Percentiles rank a stretch among this genome's conserved stretches.
These are phyloP conservation scores for Syzygium aqueum DNA, from an alignment of 345 rosid species.

Conservation along the genomic window DNA sequence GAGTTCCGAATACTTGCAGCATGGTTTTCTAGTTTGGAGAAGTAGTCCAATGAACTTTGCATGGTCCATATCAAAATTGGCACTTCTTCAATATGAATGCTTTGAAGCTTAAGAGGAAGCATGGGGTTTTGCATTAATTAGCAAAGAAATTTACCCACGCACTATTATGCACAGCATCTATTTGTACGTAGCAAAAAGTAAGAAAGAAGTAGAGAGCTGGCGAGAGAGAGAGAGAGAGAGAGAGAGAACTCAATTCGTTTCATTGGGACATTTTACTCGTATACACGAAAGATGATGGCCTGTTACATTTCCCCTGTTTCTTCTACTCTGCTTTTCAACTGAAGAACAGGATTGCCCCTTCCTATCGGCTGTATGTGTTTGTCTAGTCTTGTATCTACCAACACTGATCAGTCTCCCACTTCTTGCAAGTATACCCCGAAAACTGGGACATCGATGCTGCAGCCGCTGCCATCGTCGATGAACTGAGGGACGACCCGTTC, in stretches of 20 bases:
- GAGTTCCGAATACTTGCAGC: not conserved
- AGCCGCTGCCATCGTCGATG: slow-evolving; percentile 15
- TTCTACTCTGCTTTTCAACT: not conserved
- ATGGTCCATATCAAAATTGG: not conserved
- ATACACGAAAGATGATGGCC: not conserved
- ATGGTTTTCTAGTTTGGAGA: not conserved
- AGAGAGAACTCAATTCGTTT: not conserved
- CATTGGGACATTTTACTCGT: not conserved
- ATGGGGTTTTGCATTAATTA: not conserved
- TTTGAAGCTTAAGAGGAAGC: not conserved
- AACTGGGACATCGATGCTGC: slow-evolving; percentile 8
- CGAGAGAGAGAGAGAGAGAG: not conserved
- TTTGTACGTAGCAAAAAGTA: not conserved
- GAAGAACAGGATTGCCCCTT: not conserved
- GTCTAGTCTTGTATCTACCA: slow-evolving; percentile 28
- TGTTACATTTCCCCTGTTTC: not conserved
- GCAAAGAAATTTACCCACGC: not conserved
- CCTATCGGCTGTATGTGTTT: not conserved
- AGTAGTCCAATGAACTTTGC: not conserved
- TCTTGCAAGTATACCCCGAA: slow-evolving; percentile 16
- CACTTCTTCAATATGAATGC: not conserved
- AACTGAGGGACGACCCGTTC: not conserved
- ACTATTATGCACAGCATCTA: not conserved
- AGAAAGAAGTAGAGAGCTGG: not conserved
- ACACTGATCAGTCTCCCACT: slow-evolving; percentile 74